phyloP scores from a whole-genome alignment of 345 rosid genomes.

The Hibiscus syriacus region DNA sequence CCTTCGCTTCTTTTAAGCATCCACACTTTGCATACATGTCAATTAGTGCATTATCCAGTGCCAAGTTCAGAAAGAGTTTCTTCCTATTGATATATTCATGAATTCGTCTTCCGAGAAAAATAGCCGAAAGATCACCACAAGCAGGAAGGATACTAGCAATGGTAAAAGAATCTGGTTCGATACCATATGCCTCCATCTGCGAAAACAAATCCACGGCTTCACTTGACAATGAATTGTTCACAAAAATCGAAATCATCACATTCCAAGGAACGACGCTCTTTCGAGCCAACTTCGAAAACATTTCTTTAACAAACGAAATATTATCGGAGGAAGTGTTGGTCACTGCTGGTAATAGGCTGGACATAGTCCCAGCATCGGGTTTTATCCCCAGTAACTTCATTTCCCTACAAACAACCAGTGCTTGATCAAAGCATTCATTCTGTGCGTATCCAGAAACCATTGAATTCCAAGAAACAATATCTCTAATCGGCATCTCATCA shows the following conservation, averaged over 20 bases:
- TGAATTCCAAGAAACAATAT: conserved; percentile 76
- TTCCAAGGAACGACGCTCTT: conserved; percentile 63
- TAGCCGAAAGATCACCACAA: conserved; percentile 64
- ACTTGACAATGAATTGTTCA: conserved; percentile 49
- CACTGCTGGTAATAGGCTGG: conserved; percentile 64
- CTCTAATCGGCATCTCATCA: conserved; percentile 52
- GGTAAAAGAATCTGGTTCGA: conserved; percentile 57
- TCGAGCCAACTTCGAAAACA: conserved; percentile 41
- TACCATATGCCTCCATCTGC: conserved; percentile 40
- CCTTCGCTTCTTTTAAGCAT: conserved; percentile 43
- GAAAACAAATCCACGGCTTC: conserved; percentile 53
- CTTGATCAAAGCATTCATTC: conserved; percentile 50
- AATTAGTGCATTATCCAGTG: conserved; percentile 63
- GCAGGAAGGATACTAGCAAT: conserved; percentile 68
- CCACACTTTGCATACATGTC: conserved; percentile 78
- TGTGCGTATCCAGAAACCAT: conserved; percentile 60
- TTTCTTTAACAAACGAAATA: conserved; percentile 44
- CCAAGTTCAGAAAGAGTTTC: conserved; percentile 51
- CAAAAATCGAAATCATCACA: conserved; percentile 63
- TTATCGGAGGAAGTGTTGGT: conserved; percentile 42
- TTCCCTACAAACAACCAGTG: conserved; percentile 55
- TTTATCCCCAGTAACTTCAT: conserved; percentile 39
- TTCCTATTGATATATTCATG: conserved; percentile 39
- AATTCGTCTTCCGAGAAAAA: conserved; percentile 43
- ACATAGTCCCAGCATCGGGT: conserved; percentile 64